These are phyloP conservation scores for Pythium dissotocum DNA, from an alignment of 352 stramenopile species.

Conservation along the genomic window DNA sequence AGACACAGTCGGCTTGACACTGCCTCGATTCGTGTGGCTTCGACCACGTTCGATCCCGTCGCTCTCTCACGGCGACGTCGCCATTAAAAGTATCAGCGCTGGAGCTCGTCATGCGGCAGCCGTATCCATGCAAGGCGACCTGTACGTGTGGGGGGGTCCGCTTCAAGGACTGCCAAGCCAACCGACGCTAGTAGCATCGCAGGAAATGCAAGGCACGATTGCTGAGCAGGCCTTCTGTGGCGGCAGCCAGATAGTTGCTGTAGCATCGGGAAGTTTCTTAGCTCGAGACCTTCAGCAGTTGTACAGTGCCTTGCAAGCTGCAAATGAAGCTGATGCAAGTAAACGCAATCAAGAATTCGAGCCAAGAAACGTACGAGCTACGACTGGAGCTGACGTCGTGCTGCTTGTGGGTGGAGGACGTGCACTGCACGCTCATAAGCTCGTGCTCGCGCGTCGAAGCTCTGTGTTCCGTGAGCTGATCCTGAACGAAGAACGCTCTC, in stretches of 20 bases:
- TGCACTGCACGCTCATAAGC: slow-evolving; percentile 46
- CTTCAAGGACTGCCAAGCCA: background rate
- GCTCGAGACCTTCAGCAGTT: slow-evolving; percentile 41
- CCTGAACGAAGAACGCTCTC: slow-evolving; percentile 41
- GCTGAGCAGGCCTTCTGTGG: slow-evolving; percentile 56
- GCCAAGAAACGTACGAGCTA: background rate
- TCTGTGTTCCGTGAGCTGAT: slow-evolving; percentile 55
- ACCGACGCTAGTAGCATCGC: slow-evolving; percentile 18
- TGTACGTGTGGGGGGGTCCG: slow-evolving; percentile 90
- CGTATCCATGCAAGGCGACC: slow-evolving; percentile 82
- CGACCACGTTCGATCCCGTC: slow-evolving; percentile 40
- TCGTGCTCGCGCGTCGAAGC: slow-evolving; percentile 62
- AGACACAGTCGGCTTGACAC: slow-evolving; percentile 15
- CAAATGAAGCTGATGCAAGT: slow-evolving; percentile 1
- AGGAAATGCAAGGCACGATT: slow-evolving; percentile 33
- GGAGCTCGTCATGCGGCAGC: slow-evolving; percentile 87
- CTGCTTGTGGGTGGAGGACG: slow-evolving; percentile 47
- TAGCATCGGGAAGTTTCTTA: slow-evolving; percentile 58
- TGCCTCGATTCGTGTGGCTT: slow-evolving; percentile 32
- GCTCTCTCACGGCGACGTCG: slow-evolving; percentile 36
- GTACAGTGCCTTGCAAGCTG: slow-evolving; percentile 18
- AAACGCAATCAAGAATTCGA: background rate
- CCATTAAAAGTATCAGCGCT: slow-evolving; percentile 69
- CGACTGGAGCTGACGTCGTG: slow-evolving; percentile 35
- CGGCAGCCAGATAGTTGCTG: slow-evolving; percentile 41